Percentiles rank a stretch among this genome's conserved stretches.
These are phyloP conservation scores for Cordyceps cateniannulata DNA, from an alignment of 2,329 filamentous ascomycete genomes.

Conservation along the genomic window DNA sequence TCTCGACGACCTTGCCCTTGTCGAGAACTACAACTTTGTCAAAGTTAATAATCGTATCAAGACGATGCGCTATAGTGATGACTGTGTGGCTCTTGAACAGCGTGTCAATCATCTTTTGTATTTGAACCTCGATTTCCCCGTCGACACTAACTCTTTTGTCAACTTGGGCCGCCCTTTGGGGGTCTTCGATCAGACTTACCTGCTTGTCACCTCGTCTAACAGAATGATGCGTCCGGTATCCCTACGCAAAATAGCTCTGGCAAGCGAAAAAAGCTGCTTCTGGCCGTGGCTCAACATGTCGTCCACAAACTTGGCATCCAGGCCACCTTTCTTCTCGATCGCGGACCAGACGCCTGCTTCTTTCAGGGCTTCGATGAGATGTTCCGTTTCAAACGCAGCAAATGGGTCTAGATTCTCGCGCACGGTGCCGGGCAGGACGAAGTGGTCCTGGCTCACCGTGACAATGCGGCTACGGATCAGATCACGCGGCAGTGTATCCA, in stretches of 20 bases:
- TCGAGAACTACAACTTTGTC: conserved; percentile 24
- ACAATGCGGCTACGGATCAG: conserved; percentile 37
- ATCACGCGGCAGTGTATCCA: conserved; percentile 34
- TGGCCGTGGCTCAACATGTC: conserved; percentile 38
- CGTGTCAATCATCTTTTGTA: conserved; percentile 27
- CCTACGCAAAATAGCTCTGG: conserved; percentile 37
- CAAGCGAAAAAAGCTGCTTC: conserved; percentile 44
- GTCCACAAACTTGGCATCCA: conserved; percentile 29
- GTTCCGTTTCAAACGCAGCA: conserved; percentile 23
- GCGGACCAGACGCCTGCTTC: conserved; percentile 36
- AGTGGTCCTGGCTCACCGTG: conserved; percentile 43
- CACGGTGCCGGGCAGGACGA: conserved; percentile 39
- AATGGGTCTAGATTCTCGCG: conserved; percentile 42
- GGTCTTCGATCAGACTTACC: conserved; percentile 18
- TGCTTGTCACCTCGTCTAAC: conserved; percentile 36
- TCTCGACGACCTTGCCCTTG: conserved; percentile 21
- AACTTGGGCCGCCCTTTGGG: background rate
- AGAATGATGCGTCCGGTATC: conserved; percentile 34
- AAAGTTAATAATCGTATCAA: conserved; percentile 35
- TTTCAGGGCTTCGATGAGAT: conserved; percentile 33
- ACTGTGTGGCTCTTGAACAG: conserved; percentile 44
- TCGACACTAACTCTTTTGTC: conserved; percentile 24
- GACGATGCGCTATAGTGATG: conserved; percentile 33
- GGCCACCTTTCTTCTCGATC: conserved; percentile 31
- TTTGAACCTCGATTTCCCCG: conserved; percentile 24